A percentile compares a stretch with the other conserved stretches of the same genome.
Evolutionary conservation across 2,329 filamentous ascomycete genomes (phyloP).

Genomic region (Penicillium oxalicum): DNA sequence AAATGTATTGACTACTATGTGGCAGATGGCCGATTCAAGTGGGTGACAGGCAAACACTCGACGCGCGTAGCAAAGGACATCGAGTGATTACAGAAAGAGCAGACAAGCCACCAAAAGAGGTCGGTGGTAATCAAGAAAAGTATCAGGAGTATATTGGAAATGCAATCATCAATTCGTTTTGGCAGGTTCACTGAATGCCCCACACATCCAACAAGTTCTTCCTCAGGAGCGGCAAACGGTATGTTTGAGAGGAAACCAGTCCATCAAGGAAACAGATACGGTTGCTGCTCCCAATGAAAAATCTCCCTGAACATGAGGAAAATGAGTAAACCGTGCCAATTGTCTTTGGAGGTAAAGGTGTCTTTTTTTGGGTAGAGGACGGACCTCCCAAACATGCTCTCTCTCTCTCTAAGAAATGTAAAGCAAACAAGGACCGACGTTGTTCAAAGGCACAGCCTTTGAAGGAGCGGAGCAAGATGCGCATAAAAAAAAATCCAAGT

Average conservation of each 20-base stretch:
- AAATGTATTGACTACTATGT: too few species aligned
- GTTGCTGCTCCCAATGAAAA: too few species aligned
- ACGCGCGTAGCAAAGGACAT: too few species aligned
- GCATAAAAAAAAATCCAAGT: neutral
- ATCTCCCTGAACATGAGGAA: too few species aligned
- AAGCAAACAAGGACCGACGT: neutral
- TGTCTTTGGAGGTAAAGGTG: constrained; percentile 6
- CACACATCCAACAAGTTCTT: neutral
- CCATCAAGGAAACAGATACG: neutral
- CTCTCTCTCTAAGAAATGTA: neutral
- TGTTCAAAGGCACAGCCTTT: neutral
- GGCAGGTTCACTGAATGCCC: neutral
- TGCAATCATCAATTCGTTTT: constrained; percentile 1
- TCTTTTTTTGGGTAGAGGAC: neutral
- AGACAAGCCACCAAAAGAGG: too few species aligned
- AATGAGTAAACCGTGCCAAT: constrained; percentile 1
- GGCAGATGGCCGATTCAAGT: too few species aligned
- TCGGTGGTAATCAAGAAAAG: neutral
- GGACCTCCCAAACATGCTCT: too few species aligned
- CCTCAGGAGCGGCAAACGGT: neutral
- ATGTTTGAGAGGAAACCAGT: neutral
- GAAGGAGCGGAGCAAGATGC: neutral
- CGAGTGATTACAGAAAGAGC: too few species aligned
- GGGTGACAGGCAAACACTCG: too few species aligned
- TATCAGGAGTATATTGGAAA: neutral